Base-by-base conservation (phyloP, 148 eudicot genomes). In the Rheum nobile region DNA sequence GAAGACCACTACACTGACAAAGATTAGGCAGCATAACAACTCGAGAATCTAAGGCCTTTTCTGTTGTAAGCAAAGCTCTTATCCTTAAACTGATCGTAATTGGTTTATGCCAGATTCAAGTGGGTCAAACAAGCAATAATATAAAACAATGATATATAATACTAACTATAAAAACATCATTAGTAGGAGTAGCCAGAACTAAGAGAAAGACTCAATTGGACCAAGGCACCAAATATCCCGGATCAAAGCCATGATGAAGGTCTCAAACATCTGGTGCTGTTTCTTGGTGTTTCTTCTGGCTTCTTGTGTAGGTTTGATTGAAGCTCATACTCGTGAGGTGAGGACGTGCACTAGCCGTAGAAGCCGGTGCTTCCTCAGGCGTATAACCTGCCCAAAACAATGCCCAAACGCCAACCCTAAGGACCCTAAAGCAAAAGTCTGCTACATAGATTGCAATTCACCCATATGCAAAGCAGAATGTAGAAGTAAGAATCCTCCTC, bases 401-500 rank as follows among this genome's bases (percentile, higher is more conserved):
- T 91, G 97, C 78, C 97, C 94, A 3, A 44, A 79, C 0, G 35
- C 73, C 4, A 34, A 38, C 22, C 86, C 95, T 5, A 79, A 44
- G 1, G 78, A 82, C 71, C 85, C 88, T 0, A 80, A 81, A 46
- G 86, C 88, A 55, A 91, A 86, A 82, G 92, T 82, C 70, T 91
- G 97, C 73, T 75, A 75, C 48, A 65, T 88, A 41, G 73, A 86
- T 75, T 91, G 94, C 71, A 4, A 77, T 52, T 83, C 88, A n/a
- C 93, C 91, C 0, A 76, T 75, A 16, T 89, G 94, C 87, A 77
- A 78, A 77, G 78, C 92, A 4, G 84, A 74, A 72, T 91, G 92
- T 83, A 82, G 78, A 82, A 71, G 91, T 88, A 72, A 75, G 84
- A 28, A 13, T 14, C 22, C 22, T 46, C 26, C 16, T 13, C 46